Conservation (phyloP, 208 protist genomes). For the Leishmania tropica region DNA sequence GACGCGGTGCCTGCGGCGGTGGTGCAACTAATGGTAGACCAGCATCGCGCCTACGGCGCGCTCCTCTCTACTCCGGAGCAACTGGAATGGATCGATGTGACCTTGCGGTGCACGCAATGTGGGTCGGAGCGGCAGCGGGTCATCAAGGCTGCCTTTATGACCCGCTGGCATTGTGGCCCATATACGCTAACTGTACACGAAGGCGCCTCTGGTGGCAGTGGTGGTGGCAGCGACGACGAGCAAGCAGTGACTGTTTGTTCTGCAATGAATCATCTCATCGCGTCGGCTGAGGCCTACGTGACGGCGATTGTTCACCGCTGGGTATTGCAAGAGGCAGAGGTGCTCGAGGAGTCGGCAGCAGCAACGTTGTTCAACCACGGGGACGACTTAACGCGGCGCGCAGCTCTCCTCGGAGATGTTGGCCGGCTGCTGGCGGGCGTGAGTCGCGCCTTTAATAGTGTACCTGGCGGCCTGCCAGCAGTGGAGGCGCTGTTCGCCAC, state of each 20-base stretch:
- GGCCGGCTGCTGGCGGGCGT: not conserved
- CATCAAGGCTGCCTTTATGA: not conserved
- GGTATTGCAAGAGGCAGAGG: not conserved
- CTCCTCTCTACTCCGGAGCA: slow-evolving; percentile 11
- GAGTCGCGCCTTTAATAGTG: not conserved
- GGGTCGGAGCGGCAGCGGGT: slow-evolving; percentile 21
- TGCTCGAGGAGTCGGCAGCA: not conserved
- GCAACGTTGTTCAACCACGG: not conserved
- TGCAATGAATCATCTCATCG: not conserved
- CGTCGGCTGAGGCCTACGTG: not conserved
- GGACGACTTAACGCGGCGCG: not conserved
- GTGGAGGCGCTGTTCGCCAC: not conserved
- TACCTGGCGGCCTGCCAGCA: not conserved
- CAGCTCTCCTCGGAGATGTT: not conserved
- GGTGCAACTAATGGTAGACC: not conserved
- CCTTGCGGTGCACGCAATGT: not conserved
- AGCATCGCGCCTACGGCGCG: slow-evolving; percentile 12
- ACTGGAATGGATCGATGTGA: slow-evolving; percentile 6
- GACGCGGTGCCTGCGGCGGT: not conserved
- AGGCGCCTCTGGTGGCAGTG: not conserved
- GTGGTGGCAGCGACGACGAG: not conserved
- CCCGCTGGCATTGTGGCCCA: slow-evolving; percentile 2
- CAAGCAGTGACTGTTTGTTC: not conserved
- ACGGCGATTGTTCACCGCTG: not conserved
- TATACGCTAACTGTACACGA: not conserved